These are phyloP conservation scores for Corylus americana DNA, from an alignment of 306 rosid species.

Conservation along the genomic window DNA sequence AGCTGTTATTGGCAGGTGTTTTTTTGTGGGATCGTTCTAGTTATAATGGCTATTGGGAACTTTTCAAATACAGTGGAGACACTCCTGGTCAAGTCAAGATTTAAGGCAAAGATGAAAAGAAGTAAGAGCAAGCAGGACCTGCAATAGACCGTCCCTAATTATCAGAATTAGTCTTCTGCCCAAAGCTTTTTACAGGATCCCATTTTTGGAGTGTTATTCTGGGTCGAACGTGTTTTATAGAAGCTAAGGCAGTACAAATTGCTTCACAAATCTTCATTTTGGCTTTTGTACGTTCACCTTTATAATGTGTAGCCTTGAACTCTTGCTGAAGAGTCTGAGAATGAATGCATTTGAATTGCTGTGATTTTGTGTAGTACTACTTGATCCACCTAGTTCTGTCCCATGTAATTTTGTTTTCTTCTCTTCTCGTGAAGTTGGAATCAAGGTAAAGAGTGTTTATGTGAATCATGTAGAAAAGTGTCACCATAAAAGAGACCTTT, in stretches of 20 bases:
- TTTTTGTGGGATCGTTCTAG: conserved; percentile 77
- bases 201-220: conserved; percentile 19
- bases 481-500: not conserved
- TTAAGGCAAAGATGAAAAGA: conserved; percentile 95
- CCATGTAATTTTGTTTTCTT: not conserved
- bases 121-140: conserved; percentile 88
- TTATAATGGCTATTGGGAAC: conserved; percentile 92
- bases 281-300: not conserved
- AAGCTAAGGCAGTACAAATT: conserved; percentile 4
- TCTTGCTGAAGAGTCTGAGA: not conserved
- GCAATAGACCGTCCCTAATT: conserved; percentile 29
- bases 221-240: conserved; percentile 3
- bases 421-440: not conserved
- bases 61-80: conserved; percentile 87
- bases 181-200: conserved; percentile 18
- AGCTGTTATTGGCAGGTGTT: conserved; percentile 62
- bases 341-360: not conserved
- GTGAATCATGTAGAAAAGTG: not conserved
- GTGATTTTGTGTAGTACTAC: not conserved
- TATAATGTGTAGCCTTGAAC: not conserved
- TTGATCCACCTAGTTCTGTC: not conserved
- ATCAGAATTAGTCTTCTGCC: conserved; percentile 16
- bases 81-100: conserved; percentile 78
- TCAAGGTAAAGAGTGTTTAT: not conserved
- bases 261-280: conserved; percentile 14